A percentile compares a stretch with the other conserved stretches of the same genome.
These are phyloP conservation scores for Talaromyces rugulosus DNA, from an alignment of 2,329 filamentous ascomycete species.

Conservation along the genomic window DNA sequence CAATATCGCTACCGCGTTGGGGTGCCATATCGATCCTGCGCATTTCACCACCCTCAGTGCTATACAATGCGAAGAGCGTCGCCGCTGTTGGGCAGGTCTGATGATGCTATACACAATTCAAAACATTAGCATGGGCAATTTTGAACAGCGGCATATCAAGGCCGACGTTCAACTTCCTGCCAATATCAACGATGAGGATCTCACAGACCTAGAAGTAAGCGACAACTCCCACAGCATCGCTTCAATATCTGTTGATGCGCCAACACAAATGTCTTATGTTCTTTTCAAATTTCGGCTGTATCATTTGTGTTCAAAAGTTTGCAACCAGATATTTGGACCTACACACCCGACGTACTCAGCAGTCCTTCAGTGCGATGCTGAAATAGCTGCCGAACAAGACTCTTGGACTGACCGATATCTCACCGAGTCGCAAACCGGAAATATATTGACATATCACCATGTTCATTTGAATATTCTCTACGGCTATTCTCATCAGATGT, in stretches of 20 bases:
- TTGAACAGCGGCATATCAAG: conserved; percentile 24
- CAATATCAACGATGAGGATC: conserved; percentile 34
- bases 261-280: conserved; percentile 41
- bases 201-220: conserved; percentile 21
- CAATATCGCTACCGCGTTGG: conserved; percentile 39
- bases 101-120: conserved; percentile 40
- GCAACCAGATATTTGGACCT: conserved; percentile 28
- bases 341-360: conserved; percentile 17
- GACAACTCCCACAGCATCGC: conserved; percentile 17
- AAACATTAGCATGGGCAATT: conserved; percentile 32
- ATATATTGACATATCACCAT: conserved; percentile 30
- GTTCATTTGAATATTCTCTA: conserved; percentile 40
- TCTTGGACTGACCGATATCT: conserved; percentile 28
- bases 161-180: conserved; percentile 29
- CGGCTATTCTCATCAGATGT: conserved; percentile 36
- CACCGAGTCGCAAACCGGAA: conserved; percentile 19
- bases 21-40: conserved; percentile 39
- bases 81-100: conserved; percentile 36
- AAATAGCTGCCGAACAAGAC: conserved; percentile 28
- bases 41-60: conserved; percentile 27
- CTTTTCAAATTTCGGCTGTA: conserved; percentile 35
- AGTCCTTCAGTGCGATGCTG: conserved; percentile 24
- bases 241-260: conserved; percentile 14
- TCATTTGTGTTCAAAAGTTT: conserved; percentile 33
- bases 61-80: conserved; percentile 36